A percentile compares a stretch with the other conserved stretches of the same genome.
These are phyloP conservation scores for Trichosporon asahii DNA, from an alignment of 1,284 basidiomycete species.

Conservation along the genomic window DNA sequence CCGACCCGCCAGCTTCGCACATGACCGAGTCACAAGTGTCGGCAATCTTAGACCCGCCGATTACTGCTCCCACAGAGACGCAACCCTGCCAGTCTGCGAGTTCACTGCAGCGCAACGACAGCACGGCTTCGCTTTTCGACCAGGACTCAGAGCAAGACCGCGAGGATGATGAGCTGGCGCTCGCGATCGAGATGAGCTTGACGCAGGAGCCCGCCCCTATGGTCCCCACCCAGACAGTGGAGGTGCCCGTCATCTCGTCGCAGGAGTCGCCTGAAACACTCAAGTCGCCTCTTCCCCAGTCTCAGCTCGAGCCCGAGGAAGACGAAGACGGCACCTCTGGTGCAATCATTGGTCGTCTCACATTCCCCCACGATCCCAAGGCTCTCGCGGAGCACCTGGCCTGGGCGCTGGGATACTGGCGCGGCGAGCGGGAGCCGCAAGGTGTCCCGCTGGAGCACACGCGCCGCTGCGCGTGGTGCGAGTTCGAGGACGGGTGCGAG, in stretches of 20 bases:
- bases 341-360: constrained; percentile 64
- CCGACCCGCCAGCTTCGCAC: not conserved
- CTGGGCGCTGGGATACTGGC: constrained; percentile 69
- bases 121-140: not conserved
- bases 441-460: constrained; percentile 66
- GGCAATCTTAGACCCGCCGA: not conserved
- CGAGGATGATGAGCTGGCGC: constrained; percentile 51
- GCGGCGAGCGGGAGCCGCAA: constrained; percentile 61
- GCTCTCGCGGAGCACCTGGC: constrained; percentile 61
- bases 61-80: not conserved
- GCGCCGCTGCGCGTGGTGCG: constrained; percentile 72
- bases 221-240: not conserved
- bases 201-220: not conserved
- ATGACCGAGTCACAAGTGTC: constrained; percentile 3
- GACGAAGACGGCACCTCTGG: constrained; percentile 32
- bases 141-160: constrained; percentile 29
- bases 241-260: not conserved
- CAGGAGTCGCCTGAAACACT: not conserved
- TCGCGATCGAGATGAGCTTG: constrained; percentile 50
- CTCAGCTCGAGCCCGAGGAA: constrained; percentile 13
- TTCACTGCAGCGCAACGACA: not conserved
- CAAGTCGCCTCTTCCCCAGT: not conserved
- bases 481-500: constrained; percentile 73
- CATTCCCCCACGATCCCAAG: constrained; percentile 60
- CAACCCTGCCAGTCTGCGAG: not conserved